Percentiles rank a stretch among this genome's conserved stretches.
phyloP scores from a whole-genome alignment of 2,329 filamentous ascomycete species.

The Sarocladiaceae sp. region DNA sequence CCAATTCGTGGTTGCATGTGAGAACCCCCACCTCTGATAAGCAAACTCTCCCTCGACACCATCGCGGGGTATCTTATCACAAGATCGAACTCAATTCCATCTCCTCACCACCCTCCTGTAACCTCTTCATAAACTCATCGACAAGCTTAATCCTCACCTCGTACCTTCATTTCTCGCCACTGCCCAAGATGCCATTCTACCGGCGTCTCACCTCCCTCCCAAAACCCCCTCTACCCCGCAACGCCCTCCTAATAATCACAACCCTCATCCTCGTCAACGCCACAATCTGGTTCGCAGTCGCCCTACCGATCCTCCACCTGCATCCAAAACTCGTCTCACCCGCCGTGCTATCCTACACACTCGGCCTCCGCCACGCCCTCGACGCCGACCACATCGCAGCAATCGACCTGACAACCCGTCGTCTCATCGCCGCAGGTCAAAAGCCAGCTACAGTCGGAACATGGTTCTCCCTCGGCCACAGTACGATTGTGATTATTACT shows the following conservation, averaged over 20 bases:
- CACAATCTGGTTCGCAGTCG: slow-evolving; percentile 50
- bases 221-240: slow-evolving; percentile 27
- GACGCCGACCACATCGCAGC: slow-evolving; percentile 88
- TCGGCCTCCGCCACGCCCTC: slow-evolving; percentile 90
- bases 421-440: slow-evolving; percentile 80
- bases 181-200: slow-evolving; percentile 9
- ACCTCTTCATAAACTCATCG: no score
- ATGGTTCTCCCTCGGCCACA: slow-evolving; percentile 91
- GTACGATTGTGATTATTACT: slow-evolving; percentile 86
- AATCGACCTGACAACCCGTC: slow-evolving; percentile 91
- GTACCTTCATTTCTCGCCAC: slow-evolving; percentile 7
- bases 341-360: slow-evolving; percentile 79
- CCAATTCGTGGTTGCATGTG: not conserved
- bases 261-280: slow-evolving; percentile 48
- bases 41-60: not conserved
- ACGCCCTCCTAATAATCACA: slow-evolving; percentile 44
- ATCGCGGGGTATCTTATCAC: slow-evolving; percentile 4
- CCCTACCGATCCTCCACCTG: slow-evolving; percentile 44
- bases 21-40: slow-evolving; percentile 3
- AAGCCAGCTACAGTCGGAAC: slow-evolving; percentile 88
- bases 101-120: not conserved
- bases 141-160: no score
- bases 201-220: not conserved
- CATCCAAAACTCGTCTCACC: slow-evolving; percentile 66
- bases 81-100: not conserved